Base-by-base conservation (phyloP, 768 basidiomycete species). In the Leucosporidium scottii region DNA sequence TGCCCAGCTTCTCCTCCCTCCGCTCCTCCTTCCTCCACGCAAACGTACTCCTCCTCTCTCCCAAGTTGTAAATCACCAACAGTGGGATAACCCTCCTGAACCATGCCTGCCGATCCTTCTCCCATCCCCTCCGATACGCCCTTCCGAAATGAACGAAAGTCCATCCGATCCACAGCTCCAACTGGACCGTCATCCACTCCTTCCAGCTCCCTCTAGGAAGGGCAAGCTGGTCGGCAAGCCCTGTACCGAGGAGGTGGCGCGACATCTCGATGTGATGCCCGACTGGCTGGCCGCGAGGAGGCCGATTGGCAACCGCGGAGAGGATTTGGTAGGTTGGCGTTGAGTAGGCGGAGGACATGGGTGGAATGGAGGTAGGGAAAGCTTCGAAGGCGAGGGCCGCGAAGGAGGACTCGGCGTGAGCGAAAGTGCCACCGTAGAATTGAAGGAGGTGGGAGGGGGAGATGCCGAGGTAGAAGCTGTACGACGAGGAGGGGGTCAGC, bases 391-490 rank as follows among this genome's bases (percentile, higher is more conserved):
- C 74, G 48, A 70, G 71, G 44, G 75, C 75, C 17, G 77, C 75
- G 69, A 78, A 78, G 3, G 73, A 62, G 3, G 64, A 64, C 21
- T 70, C 69, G 28, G 75, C 71, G 6, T 62, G n/a, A 17, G 66
- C 53, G 31, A 67, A 66, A 13, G 71, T 20, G 4, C n/a, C 12
- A 58, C 61, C 62, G 65, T 76, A 78, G 61, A 73, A 70, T 0
- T 51, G 44, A 8, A 28, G 5, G 6, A 78, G 69, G 20, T 74
- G 69, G 13, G 59, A 21, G 25, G 76, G 71, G 17, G 62, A 50
- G 60, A 78, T 75, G 25, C 78, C 78, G 61, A 78, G 74, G 70
- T 77, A 78, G 70, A 72, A 78, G 15, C 75, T 76, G 62, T 13
- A 17, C 7, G 39, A 12, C 8, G 20, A 7, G 48, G 6, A 4